Evolutionary conservation across 2,329 filamentous ascomycete genomes (phyloP), one percentile per base, ranked within the genome.

Genomic region (Fusarium robinianum): DNA sequence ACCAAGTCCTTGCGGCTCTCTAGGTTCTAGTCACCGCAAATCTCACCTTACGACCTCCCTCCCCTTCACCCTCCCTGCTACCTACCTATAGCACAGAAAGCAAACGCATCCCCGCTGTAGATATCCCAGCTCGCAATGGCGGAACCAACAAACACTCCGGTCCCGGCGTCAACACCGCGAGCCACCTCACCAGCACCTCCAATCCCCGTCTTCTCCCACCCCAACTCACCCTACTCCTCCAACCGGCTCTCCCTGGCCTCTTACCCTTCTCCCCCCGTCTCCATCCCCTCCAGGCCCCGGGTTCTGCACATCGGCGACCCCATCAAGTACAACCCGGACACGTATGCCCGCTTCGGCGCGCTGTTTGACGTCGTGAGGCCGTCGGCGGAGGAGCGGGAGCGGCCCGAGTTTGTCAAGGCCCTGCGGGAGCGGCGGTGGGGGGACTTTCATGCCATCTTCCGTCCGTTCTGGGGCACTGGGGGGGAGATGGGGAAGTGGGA

Each of bases 261-360:
- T n/a, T n/a, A n/a, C n/a, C n/a, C n/a, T n/a, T n/a, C n/a, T n/a
- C n/a, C n/a, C n/a, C n/a, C n/a, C n/a, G n/a, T n/a, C n/a, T n/a
- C n/a, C n/a, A n/a, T n/a, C n/a, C n/a, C n/a, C 3, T 51, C 56
- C 11, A 74, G 66, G 48, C 73, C 68, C 30, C 78, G 84, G 52
- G 84, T 94, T 47, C 79, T 95, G 55, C 85, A 84, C 70, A 83
- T 90, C 67, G 89, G 88, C 51, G 88, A 91, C 61, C 70, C 73
- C 7, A 65, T 77, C 45, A 70, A 69, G 51, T 78, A 77, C 63
- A 78, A 79, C 52, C 71, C 67, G 0, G 63, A 67, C 2, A 75
- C 73, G 0, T 77, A 76, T 55, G 64, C 64, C 21, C 64, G 66
- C 49, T 73, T 80, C 56, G 61, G 66, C 18, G 32, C 63, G 0